A percentile compares a stretch with the other conserved stretches of the same genome.
Conservation (phyloP, 176 grass and related monocot genomes). For the Hordeum vulgare region MorexV3_pseudomolecules_assembly NC_058521.1:110915504-110916003, state of each 20-base stretch:
- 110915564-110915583: background rate
- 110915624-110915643: slow-evolving; percentile 1
- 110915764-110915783: no score
- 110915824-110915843: background rate
- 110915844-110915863: background rate
- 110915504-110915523: background rate
- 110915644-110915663: background rate
- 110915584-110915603: background rate
- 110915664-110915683: background rate
- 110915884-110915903: background rate
- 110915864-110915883: background rate
- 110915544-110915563: background rate
- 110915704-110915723: background rate
- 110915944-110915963: background rate
- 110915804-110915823: background rate
- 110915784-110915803: background rate
- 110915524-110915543: background rate
- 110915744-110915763: no score
- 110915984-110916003: background rate
- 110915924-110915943: background rate
- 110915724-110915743: background rate
- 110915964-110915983: background rate
- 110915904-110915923: background rate
- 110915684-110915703: background rate
- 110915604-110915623: background rate